Evolutionary conservation across 805 yeast genomes (phyloP).

Genomic region (Saccharomycopsis olivae): DNA sequence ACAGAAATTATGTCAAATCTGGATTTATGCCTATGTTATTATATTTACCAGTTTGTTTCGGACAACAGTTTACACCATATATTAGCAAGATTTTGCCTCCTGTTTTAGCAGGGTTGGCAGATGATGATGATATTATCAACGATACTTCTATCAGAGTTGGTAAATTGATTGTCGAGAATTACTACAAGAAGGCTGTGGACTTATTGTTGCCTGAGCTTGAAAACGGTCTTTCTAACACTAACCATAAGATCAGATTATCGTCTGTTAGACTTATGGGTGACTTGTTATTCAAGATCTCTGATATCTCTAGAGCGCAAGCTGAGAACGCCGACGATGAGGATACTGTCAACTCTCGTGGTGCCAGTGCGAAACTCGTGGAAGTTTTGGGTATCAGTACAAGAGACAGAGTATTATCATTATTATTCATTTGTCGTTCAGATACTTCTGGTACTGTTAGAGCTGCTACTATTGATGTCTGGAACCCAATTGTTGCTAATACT

Average conservation of each 20-base stretch:
- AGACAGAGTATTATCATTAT: conserved; percentile 72
- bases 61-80: conserved; percentile 84
- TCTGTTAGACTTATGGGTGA: conserved; percentile 96
- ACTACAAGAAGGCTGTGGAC: conserved; percentile 88
- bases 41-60: conserved; percentile 90
- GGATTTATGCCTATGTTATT: conserved; percentile 86
- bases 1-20: conserved; percentile 69
- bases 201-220: conserved; percentile 89
- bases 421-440: conserved; percentile 92
- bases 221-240: conserved; percentile 71
- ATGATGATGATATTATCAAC: conserved; percentile 72
- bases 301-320: conserved; percentile 42
- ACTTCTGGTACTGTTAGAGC: conserved; percentile 76
- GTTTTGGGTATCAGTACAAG: conserved; percentile 83
- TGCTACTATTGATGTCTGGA: conserved; percentile 92
- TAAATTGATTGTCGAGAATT: conserved; percentile 79
- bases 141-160: conserved; percentile 90
- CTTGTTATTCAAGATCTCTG: conserved; percentile 85
- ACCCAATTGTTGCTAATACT: conserved; percentile 89
- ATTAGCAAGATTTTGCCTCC: conserved; percentile 83
- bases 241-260: conserved; percentile 79
- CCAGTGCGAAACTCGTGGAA: conserved; percentile 45
- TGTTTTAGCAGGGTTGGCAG: conserved; percentile 84
- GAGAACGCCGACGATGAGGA: conserved; percentile 24
- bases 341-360: conserved; percentile 17